phyloP scores from a whole-genome alignment of 75 land plant genomes.

The Azolla pinnata region DNA sequence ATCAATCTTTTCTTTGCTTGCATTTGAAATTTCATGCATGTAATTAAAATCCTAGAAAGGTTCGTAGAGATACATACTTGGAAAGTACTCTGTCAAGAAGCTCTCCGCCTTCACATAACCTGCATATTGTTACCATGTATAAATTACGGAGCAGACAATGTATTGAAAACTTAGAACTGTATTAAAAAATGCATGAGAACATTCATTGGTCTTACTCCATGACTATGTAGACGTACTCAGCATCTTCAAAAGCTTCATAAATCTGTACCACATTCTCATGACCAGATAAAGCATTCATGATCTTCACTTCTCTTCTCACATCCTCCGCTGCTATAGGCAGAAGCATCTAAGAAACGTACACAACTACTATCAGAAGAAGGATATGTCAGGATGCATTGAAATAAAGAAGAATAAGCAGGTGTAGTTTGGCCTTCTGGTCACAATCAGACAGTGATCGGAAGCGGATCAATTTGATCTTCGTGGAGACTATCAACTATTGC shows the following conservation, averaged over 20 bases:
- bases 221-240: slow-evolving; percentile 38
- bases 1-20: neutral
- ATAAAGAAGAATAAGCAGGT: neutral
- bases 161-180: neutral
- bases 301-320: slow-evolving; percentile 37
- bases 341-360: slow-evolving; percentile 22
- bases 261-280: slow-evolving; percentile 44
- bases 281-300: slow-evolving; percentile 35
- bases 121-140: slow-evolving; percentile 22
- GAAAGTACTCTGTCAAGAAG: slow-evolving; percentile 83
- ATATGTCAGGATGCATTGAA: neutral
- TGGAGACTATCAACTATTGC: no score
- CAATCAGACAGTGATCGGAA: no score
- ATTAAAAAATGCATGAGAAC: neutral
- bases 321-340: slow-evolving; percentile 41
- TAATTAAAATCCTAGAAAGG: neutral
- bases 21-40: neutral
- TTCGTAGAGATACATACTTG: slow-evolving; percentile 45
- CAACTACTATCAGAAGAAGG: neutral
- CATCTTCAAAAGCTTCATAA: slow-evolving; percentile 39
- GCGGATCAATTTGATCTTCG: no score
- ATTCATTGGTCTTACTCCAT: slow-evolving; percentile 31
- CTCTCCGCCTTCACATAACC: slow-evolving; percentile 97
- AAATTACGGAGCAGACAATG: neutral
- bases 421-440: slow-evolving; percentile 84